Evolutionary conservation across 768 basidiomycete species (phyloP), one percentile per base, ranked within the genome.

Genomic region (Dacryopinax spathularia): DNA sequence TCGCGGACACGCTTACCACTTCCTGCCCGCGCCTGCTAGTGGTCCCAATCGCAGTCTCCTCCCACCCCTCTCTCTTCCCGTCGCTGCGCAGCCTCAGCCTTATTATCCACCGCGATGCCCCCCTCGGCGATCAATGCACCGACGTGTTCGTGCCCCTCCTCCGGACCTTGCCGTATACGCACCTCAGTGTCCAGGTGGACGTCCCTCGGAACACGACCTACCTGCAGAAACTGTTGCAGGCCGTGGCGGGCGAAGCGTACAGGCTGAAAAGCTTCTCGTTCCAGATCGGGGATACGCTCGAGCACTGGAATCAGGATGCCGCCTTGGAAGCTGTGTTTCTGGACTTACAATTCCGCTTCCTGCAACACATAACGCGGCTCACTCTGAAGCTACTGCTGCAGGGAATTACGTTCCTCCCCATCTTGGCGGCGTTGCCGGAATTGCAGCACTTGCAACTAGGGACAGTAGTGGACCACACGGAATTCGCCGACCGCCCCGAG

Each of bases 211-310:
- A 56, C 29, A 56, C 48, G 48, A 56, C 13, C 22, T 56, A 27
- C 48, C 48, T 56, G 48, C 48, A 56, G 48, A 56, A 56, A 29
- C 48, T 56, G 6, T 20, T 56, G 10, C 48, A 56, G 29, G 48
- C 25, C 3, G 48, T 56, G 25, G 31, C 25, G 9, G 10, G 29
- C 25, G 48, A 56, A 29, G 48, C 48, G 25, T 29, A 31, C 48
- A 13, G 48, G 48, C 48, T 56, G 9, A 13, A 20, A 7, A 56
- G 48, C 48, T 56, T 56, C 48, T 56, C 48, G 13, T 56, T 56
- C 48, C 48, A 56, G 48, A 56, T 56, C 48, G 48, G 48, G 13
- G 48, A 56, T 20, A 56, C 48, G 13, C 48, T 56, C 48, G 48
- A 56, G 48, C 48, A 56, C 25, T 56, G 48, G 48, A 56, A 56